Percentiles rank a stretch among this genome's conserved stretches.
Evolutionary conservation across 2,329 filamentous ascomycete species (phyloP).

Genomic region (Talaromyces atroroseus): DNA sequence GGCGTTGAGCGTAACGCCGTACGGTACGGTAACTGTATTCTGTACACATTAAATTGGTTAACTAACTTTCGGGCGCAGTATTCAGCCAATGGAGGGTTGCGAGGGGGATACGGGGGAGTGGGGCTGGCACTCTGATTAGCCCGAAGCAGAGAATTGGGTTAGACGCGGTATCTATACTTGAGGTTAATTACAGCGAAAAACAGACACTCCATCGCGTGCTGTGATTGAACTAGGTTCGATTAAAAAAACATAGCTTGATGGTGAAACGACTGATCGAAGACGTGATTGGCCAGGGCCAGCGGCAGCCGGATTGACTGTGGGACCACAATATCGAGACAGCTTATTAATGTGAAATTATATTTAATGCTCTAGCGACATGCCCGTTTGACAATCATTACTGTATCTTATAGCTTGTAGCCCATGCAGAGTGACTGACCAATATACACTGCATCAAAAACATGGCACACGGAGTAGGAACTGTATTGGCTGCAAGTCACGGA

Average conservation of each 20-base stretch:
- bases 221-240: background rate
- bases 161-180: background rate
- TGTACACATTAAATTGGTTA: background rate
- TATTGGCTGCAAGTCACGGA: too few relatives aligned
- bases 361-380: too few relatives aligned
- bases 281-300: background rate
- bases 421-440: too few relatives aligned
- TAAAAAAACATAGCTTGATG: too few relatives aligned
- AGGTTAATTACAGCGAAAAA: background rate
- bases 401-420: too few relatives aligned
- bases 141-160: background rate
- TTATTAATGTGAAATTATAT: too few relatives aligned
- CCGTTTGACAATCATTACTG: too few relatives aligned
- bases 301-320: background rate
- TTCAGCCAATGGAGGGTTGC: background rate
- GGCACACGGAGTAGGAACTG: too few relatives aligned
- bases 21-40: background rate
- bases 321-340: too few relatives aligned
- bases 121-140: background rate
- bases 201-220: background rate
- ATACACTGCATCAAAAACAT: too few relatives aligned
- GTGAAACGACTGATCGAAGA: conserved; percentile 4
- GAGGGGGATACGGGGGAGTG: background rate
- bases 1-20: background rate
- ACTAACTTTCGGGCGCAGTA: background rate